These are phyloP conservation scores for Neofusicoccum kwambonambiense DNA, from an alignment of 2,329 filamentous ascomycete genomes.

Conservation along the genomic window DNA sequence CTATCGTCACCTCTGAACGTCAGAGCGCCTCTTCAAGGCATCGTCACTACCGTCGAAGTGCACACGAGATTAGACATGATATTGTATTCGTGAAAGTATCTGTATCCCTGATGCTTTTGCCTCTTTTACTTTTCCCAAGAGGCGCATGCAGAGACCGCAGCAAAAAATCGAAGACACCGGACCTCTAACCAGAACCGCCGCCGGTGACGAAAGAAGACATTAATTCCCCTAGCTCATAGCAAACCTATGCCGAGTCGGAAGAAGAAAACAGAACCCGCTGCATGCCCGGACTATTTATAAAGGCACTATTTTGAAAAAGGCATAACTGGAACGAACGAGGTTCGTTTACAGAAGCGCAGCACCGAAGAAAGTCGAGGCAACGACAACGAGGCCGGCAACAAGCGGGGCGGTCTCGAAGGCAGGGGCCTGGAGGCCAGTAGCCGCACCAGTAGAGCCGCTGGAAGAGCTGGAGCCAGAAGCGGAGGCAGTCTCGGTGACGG, in stretches of 20 bases:
- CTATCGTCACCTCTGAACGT: background rate
- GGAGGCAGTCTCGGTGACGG: conserved; percentile 38
- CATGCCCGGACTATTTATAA: conserved; percentile 16
- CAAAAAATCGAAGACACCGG: conserved; percentile 8
- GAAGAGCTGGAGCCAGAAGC: conserved; percentile 26
- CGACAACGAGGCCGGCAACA: conserved; percentile 51
- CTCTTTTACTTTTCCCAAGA: background rate
- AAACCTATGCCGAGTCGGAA: conserved; percentile 14
- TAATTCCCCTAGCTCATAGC: conserved; percentile 13
- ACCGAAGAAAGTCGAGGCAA: conserved; percentile 55
- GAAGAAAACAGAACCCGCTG: conserved; percentile 15
- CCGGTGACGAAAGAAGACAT: conserved; percentile 1
- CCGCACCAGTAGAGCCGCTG: conserved; percentile 40
- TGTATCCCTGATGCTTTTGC: conserved; percentile 4
- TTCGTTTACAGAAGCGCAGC: conserved; percentile 43
- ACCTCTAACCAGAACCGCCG: conserved; percentile 10
- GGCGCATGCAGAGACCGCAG: background rate
- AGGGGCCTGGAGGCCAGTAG: conserved; percentile 43
- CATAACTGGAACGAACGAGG: background rate
- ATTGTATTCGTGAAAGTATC: conserved; percentile 7
- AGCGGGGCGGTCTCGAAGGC: conserved; percentile 52
- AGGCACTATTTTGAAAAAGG: background rate
- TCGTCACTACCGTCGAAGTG: background rate
- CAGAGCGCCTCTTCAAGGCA: background rate
- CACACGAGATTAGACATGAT: background rate